Evolutionary conservation across 2,329 filamentous ascomycete genomes (phyloP).

Genomic region (Bipolaris bicolor): DNA sequence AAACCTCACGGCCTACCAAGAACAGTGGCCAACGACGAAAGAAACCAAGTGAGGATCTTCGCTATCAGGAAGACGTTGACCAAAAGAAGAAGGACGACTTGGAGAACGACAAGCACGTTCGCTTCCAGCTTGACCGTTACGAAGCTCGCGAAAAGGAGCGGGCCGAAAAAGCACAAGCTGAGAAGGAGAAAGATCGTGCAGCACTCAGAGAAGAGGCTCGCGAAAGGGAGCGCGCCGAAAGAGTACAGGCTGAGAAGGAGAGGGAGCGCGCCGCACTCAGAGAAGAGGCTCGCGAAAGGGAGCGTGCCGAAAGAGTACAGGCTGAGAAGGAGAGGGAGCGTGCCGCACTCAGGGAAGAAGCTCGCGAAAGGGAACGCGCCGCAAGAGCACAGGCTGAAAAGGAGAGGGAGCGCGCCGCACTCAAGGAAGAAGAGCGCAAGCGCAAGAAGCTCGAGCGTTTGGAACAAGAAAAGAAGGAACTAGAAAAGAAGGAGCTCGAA

Average conservation of each 20-base stretch:
- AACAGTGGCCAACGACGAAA: conserved; percentile 29
- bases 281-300: conserved; percentile 22
- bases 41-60: conserved; percentile 27
- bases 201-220: conserved; percentile 26
- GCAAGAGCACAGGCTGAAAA: conserved; percentile 30
- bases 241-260: conserved; percentile 21
- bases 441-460: conserved; percentile 7
- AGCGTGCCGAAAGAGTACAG: conserved; percentile 28
- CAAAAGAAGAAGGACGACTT: conserved; percentile 21
- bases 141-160: conserved; percentile 30
- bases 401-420: conserved; percentile 18
- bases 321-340: conserved; percentile 31
- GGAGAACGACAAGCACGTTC: conserved; percentile 35
- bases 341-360: conserved; percentile 26
- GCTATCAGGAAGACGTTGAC: conserved; percentile 34
- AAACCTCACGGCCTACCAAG: conserved; percentile 30
- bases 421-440: conserved; percentile 5
- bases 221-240: conserved; percentile 28
- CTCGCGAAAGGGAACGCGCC: conserved; percentile 24
- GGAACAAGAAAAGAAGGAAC: conserved; percentile 14
- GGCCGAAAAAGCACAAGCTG: conserved; percentile 26
- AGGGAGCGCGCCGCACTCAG: no score
- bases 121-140: conserved; percentile 34
- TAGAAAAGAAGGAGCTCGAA: conserved; percentile 5
- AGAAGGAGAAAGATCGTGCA: conserved; percentile 29